phyloP scores from a whole-genome alignment of 805 yeast species.

The Monosporozyma yasuniensis region DNA sequence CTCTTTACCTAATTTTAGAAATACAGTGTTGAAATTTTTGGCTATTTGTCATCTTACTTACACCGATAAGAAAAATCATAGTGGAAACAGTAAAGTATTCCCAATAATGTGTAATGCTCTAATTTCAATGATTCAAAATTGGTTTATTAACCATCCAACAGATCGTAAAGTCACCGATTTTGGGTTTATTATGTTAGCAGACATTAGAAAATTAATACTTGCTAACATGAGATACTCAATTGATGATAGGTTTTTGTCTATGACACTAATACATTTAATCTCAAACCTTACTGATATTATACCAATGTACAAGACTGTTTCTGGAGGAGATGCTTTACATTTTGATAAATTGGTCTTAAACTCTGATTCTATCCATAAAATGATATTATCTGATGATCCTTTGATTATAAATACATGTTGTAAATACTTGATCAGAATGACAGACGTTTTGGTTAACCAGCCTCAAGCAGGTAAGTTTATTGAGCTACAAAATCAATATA shows the following conservation, averaged over 20 bases:
- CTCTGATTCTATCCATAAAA: constrained; percentile 11
- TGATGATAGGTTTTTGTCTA: constrained; percentile 12
- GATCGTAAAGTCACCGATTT: constrained; percentile 1
- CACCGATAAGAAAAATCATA: background rate
- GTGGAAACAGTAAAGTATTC: constrained; percentile 4
- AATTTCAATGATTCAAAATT: constrained; percentile 11
- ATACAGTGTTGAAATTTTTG: constrained; percentile 9
- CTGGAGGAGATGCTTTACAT: constrained; percentile 1
- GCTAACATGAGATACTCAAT: constrained; percentile 7
- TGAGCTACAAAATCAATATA: constrained; percentile 18
- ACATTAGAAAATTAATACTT: constrained; percentile 10
- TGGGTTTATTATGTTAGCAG: constrained; percentile 10
- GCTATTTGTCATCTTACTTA: constrained; percentile 14
- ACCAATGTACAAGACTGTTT: background rate
- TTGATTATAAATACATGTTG: constrained; percentile 17
- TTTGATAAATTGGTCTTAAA: constrained; percentile 12
- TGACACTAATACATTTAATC: constrained; percentile 7
- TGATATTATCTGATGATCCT: constrained; percentile 19
- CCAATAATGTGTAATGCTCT: constrained; percentile 8
- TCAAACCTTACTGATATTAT: constrained; percentile 4
- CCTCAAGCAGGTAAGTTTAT: constrained; percentile 11
- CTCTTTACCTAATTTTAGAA: constrained; percentile 3
- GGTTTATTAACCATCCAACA: constrained; percentile 6
- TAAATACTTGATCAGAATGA: constrained; percentile 13
- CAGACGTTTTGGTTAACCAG: constrained; percentile 9